A percentile compares a stretch with the other conserved stretches of the same genome.
Conservation (phyloP, 108 stramenopile species). For the Epithemia pelagica region DNA sequence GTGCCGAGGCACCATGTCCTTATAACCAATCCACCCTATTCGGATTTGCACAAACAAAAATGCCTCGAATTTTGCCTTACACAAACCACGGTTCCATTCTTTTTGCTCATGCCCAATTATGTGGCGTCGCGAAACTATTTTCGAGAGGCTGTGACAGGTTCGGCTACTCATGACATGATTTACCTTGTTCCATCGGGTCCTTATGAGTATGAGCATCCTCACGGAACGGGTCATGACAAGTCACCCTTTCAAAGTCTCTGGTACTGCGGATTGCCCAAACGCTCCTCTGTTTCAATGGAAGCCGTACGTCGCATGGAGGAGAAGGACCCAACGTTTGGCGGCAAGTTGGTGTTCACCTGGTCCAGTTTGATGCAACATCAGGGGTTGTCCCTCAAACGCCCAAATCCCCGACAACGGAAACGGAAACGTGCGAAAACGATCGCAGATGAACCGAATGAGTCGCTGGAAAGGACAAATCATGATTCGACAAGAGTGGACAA, state of each 20-base stretch:
- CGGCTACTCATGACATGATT: conserved; percentile 29
- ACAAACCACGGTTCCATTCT: conserved; percentile 53
- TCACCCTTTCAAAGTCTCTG: conserved; percentile 77
- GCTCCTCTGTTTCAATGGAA: conserved; percentile 10
- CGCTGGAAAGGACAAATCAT: conserved; percentile 1
- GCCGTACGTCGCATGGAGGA: conserved; percentile 12
- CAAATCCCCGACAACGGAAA: conserved; percentile 61
- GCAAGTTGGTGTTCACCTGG: conserved; percentile 28
- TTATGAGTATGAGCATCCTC: conserved; percentile 81
- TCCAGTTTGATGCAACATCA: conserved; percentile 37
- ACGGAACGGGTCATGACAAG: conserved; percentile 71
- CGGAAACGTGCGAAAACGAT: conserved; percentile 29
- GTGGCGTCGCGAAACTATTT: conserved; percentile 71
- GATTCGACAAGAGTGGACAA: not conserved
- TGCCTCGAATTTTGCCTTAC: conserved; percentile 62
- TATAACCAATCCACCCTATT: conserved; percentile 92
- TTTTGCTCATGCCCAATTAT: conserved; percentile 84
- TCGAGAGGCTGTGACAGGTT: conserved; percentile 29
- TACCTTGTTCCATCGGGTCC: conserved; percentile 53
- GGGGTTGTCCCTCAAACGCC: conserved; percentile 56
- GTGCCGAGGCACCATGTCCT: conserved; percentile 63
- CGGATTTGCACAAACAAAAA: conserved; percentile 75
- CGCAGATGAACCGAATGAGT: too few species aligned
- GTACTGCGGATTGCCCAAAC: conserved; percentile 63
- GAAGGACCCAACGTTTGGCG: not conserved